Conservation (phyloP, 108 stramenopile species). For the Tribonema minus region DNA sequence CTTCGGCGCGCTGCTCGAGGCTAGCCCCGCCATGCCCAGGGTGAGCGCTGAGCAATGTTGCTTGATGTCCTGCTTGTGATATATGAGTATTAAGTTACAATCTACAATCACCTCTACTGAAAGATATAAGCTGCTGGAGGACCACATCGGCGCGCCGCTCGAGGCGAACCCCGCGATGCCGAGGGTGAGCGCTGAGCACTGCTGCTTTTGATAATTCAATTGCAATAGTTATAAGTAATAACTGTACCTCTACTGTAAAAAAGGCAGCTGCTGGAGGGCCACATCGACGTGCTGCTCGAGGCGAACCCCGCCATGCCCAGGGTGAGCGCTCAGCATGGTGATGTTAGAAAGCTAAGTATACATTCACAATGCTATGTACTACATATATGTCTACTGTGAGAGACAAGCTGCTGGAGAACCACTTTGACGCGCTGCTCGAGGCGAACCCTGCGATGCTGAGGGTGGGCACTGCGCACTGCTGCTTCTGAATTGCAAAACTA, state of each 20-base stretch:
- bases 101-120: too few species aligned
- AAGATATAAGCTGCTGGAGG: slow-evolving; percentile 97
- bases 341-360: too few species aligned
- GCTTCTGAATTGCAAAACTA: too few species aligned
- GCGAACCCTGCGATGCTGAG: slow-evolving; percentile 69
- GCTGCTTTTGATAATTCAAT: not conserved
- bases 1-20: slow-evolving; percentile 85
- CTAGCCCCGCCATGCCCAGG: slow-evolving; percentile 68
- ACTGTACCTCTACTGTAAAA: too few species aligned
- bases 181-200: not conserved
- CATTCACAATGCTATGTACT: too few species aligned
- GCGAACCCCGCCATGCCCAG: slow-evolving; percentile 69
- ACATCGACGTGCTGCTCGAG: slow-evolving; percentile 86
- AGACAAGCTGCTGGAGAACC: slow-evolving; percentile 97
- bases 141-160: slow-evolving; percentile 88
- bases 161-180: slow-evolving; percentile 74
- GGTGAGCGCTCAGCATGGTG: too few species aligned
- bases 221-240: too few species aligned
- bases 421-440: slow-evolving; percentile 86
- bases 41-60: not conserved
- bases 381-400: too few species aligned
- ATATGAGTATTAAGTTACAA: too few species aligned
- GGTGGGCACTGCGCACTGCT: too few species aligned
- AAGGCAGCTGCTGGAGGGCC: slow-evolving; percentile 97
- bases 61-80: not conserved